Evolutionary conservation across 768 basidiomycete genomes (phyloP), one percentile per base, ranked within the genome.

Genomic region (Chalciporus sphaerocephalus): DNA sequence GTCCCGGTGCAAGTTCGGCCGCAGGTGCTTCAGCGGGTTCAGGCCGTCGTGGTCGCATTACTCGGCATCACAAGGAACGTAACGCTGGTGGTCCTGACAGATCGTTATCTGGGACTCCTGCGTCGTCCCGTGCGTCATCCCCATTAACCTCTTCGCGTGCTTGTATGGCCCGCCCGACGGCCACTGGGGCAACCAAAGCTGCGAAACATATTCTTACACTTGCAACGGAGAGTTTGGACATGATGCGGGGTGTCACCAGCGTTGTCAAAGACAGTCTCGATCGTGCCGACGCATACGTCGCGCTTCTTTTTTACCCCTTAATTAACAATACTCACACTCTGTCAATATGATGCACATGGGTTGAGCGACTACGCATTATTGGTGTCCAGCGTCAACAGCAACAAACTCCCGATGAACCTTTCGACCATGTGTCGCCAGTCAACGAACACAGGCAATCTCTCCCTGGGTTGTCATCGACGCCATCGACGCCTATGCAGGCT

Each of bases 221-320:
- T 8, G 91, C 92, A 11, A 87, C 86, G 12, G 93, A 95, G 70
- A 92, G 91, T 59, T 59, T 95, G 64, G 92, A 95, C 59, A 94
- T 93, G 90, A 82, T 95, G 74, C 74, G 84, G 22, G 81, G 87
- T 22, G 89, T 93, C 22, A 89, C 89, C n/a, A 76, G 79, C 4
- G 89, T 94, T 18, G 86, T 94, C 49, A 85, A 83, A 57, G 92
- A 93, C 50, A 88, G 83, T 51, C 70, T 94, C 64, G 91, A 93
- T 61, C 74, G 85, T 44, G 92, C 92, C 23, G 92, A 94, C 61
- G 78, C 85, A 80, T 91, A 64, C 35, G 83, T 78, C 7, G 12
- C 51, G 32, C 2, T 21, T 6, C n/a, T 40, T 24, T 36, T 42
- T 27, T 1, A 18, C 33, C 8, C 3, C 15, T 7, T 21, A n/a